Conservation (phyloP, 208 protist species). For the Naegleria lovaniensis region DNA sequence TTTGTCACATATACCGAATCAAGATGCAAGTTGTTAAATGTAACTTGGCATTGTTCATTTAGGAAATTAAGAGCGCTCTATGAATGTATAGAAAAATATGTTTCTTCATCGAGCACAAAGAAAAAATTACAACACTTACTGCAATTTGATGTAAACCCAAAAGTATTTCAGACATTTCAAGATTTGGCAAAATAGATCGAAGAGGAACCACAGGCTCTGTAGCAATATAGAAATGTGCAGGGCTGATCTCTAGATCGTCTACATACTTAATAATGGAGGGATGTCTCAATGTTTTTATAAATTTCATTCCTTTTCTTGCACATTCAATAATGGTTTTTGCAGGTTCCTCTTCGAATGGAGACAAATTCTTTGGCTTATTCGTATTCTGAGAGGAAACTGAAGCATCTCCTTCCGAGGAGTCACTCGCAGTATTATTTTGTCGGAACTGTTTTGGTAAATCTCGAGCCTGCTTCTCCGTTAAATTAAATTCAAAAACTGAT, state of each 20-base stretch:
- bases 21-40: conserved; percentile 9
- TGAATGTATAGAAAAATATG: not conserved
- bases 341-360: not conserved
- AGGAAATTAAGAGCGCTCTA: not conserved
- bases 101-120: not conserved
- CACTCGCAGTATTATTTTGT: not conserved
- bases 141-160: conserved; percentile 5
- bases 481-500: conserved; percentile 11
- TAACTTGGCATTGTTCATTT: conserved; percentile 4
- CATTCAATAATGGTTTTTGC: not conserved
- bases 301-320: not conserved
- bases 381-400: not conserved
- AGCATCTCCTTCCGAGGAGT: not conserved
- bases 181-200: not conserved
- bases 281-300: conserved; percentile 10
- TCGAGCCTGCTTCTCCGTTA: not conserved
- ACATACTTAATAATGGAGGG: conserved; percentile 19
- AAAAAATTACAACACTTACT: not conserved
- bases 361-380: not conserved
- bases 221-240: not conserved
- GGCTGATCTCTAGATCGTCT: not conserved
- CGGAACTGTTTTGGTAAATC: not conserved
- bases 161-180: conserved; percentile 22
- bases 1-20: conserved; percentile 13
- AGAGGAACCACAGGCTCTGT: conserved; percentile 17